phyloP scores from a whole-genome alignment of 805 yeast species.

The Hanseniaspora mollemarum region DNA sequence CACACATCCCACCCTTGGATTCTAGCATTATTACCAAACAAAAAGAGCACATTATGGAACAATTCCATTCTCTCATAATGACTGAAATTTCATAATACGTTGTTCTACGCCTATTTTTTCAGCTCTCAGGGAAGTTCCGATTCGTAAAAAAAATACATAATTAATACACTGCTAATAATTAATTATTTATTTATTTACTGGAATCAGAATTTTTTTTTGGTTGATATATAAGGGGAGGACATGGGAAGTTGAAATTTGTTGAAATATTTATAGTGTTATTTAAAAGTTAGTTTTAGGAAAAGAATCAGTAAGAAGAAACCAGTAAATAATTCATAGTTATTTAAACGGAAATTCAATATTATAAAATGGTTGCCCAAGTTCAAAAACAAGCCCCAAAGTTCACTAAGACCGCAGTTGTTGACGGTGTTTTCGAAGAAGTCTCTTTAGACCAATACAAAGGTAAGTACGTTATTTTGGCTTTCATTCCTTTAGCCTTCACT shows the following conservation, averaged over 20 bases:
- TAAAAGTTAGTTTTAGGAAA: not conserved
- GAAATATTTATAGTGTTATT: not conserved
- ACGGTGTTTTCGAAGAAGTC: constrained; percentile 92
- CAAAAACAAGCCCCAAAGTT: constrained; percentile 95
- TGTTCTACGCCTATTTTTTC: no score
- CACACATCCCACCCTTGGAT: no score
- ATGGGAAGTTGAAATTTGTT: not conserved
- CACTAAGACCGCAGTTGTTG: constrained; percentile 93
- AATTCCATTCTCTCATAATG: no score
- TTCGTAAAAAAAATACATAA: no score
- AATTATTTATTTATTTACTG: no score
- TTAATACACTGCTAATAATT: no score
- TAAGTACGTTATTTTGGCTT: constrained; percentile 93
- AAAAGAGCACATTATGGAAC: no score
- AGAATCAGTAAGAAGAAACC: not conserved
- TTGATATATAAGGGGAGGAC: not conserved
- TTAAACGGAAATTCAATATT: no score
- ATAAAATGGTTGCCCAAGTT: constrained; percentile 70
- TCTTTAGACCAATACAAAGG: constrained; percentile 93
- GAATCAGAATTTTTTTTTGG: not conserved
- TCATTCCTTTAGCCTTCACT: constrained; percentile 98
- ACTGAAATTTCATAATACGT: no score
- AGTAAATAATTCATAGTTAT: not conserved
- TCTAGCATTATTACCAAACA: no score
- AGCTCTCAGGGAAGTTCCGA: no score